These are phyloP conservation scores for Taphrina pruni DNA, from an alignment of 1,139 yeast species.

Conservation along the genomic window DNA sequence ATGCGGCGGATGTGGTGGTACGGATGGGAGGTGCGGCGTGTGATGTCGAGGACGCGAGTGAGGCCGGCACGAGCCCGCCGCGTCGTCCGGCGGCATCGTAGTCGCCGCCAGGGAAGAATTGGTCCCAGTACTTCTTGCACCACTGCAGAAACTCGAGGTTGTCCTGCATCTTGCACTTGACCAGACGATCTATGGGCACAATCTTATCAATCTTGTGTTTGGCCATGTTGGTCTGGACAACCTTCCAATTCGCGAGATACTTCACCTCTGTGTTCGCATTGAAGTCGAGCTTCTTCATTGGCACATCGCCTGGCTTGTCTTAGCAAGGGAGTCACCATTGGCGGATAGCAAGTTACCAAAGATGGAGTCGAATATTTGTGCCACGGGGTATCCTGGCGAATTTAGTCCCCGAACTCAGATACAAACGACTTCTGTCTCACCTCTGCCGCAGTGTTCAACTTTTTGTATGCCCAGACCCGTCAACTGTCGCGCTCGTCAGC, in stretches of 20 bases:
- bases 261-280: constrained; percentile 77
- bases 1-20: constrained; percentile 14
- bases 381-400: constrained; percentile 60
- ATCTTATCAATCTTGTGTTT: constrained; percentile 73
- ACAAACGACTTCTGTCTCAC: constrained; percentile 50
- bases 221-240: constrained; percentile 77
- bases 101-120: constrained; percentile 67
- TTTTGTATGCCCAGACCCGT: constrained; percentile 63
- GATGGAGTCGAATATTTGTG: constrained; percentile 87
- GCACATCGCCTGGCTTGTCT: constrained; percentile 34
- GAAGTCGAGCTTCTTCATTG: constrained; percentile 52
- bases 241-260: constrained; percentile 77
- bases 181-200: constrained; percentile 78
- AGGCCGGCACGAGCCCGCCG: constrained; percentile 46
- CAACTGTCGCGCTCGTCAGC: constrained; percentile 34
- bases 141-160: constrained; percentile 92
- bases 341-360: constrained; percentile 63
- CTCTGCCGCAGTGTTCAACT: constrained; percentile 93
- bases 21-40: constrained; percentile 16
- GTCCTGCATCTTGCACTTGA: constrained; percentile 90
- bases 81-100: constrained; percentile 73
- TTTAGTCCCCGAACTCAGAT: not conserved
- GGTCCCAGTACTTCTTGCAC: constrained; percentile 83
- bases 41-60: constrained; percentile 16
- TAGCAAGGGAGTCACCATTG: constrained; percentile 54